These are phyloP conservation scores for Nannizziopsis barbatae DNA, from an alignment of 2,329 filamentous ascomycete genomes.

Conservation along the genomic window DNA sequence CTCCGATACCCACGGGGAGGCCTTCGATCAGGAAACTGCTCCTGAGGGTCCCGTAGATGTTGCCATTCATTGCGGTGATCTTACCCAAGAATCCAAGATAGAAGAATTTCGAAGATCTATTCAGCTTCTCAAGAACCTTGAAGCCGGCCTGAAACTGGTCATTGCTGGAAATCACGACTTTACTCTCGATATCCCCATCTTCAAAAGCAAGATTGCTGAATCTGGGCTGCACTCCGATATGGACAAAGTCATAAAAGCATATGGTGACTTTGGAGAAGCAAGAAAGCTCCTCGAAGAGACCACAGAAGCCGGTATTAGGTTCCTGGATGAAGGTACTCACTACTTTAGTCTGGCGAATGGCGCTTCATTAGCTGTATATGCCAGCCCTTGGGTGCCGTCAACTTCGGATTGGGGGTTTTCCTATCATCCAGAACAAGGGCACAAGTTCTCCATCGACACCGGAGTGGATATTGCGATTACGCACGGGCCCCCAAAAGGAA, in stretches of 20 bases:
- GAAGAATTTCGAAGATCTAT: slow-evolving; percentile 29
- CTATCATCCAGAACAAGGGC: slow-evolving; percentile 31
- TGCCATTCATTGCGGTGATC: slow-evolving; percentile 41
- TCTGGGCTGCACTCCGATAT: slow-evolving; percentile 21
- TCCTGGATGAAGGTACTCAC: slow-evolving; percentile 44
- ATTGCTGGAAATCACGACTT: slow-evolving; percentile 49
- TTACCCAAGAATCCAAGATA: slow-evolving; percentile 36
- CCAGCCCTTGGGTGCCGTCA: slow-evolving; percentile 44
- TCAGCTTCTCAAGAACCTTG: slow-evolving; percentile 32
- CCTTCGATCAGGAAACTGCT: slow-evolving; percentile 14
- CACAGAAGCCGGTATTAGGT: slow-evolving; percentile 31
- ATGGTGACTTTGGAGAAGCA: slow-evolving; percentile 33
- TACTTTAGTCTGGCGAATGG: slow-evolving; percentile 42
- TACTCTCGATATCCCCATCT: slow-evolving; percentile 31
- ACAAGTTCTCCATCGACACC: slow-evolving; percentile 26
- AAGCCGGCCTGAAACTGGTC: slow-evolving; percentile 43
- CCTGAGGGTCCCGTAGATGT: slow-evolving; percentile 36
- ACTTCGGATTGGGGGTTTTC: slow-evolving; percentile 42
- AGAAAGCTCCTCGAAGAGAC: slow-evolving; percentile 32
- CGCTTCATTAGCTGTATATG: slow-evolving; percentile 40
- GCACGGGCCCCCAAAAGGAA: slow-evolving; percentile 44
- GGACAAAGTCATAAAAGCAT: slow-evolving; percentile 24
- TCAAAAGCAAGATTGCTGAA: slow-evolving; percentile 26
- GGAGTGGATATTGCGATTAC: slow-evolving; percentile 43
- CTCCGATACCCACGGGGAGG: slow-evolving; percentile 37